Percentiles rank a stretch among this genome's conserved stretches.
Evolutionary conservation across 108 stramenopile genomes (phyloP).

Genomic region (Nitzschia sp.): DNA sequence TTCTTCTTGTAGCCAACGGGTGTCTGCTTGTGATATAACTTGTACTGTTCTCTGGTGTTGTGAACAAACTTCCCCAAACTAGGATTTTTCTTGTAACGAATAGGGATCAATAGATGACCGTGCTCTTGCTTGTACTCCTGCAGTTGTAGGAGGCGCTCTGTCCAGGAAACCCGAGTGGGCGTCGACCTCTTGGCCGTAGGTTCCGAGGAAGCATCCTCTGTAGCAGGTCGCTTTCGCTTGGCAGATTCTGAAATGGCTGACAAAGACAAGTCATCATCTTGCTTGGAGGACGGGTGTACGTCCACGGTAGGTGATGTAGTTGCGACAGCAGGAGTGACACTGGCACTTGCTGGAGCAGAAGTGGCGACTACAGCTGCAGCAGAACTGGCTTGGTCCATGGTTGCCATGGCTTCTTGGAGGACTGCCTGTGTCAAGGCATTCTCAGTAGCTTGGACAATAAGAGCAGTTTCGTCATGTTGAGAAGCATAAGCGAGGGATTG

Average conservation of each 20-base stretch:
- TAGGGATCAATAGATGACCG: slow-evolving; percentile 43
- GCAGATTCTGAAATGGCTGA: background rate
- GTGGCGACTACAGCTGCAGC: background rate
- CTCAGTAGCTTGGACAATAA: slow-evolving; percentile 1
- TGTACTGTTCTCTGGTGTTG: slow-evolving; percentile 45
- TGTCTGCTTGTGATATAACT: slow-evolving; percentile 27
- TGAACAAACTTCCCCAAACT: slow-evolving; percentile 38
- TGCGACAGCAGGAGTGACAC: slow-evolving; percentile 8
- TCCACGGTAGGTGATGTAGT: background rate
- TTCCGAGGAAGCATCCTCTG: background rate
- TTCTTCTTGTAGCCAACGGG: slow-evolving; percentile 38
- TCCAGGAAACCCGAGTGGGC: slow-evolving; percentile 9
- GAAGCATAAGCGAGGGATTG: background rate
- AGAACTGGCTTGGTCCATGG: background rate
- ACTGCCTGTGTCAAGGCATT: slow-evolving; percentile 19
- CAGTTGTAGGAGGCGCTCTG: slow-evolving; percentile 4
- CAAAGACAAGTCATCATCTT: background rate
- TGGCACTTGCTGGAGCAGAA: background rate
- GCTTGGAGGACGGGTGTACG: background rate
- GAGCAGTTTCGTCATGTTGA: background rate
- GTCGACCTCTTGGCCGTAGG: background rate
- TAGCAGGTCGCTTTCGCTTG: too few relatives aligned
- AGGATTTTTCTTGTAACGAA: slow-evolving; percentile 32
- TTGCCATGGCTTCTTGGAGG: slow-evolving; percentile 20
- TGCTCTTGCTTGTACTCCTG: slow-evolving; percentile 32